Evolutionary conservation across 1,139 yeast species (phyloP), one percentile per base, ranked within the genome.

Genomic region (Blastobotrys ciferrii): DNA sequence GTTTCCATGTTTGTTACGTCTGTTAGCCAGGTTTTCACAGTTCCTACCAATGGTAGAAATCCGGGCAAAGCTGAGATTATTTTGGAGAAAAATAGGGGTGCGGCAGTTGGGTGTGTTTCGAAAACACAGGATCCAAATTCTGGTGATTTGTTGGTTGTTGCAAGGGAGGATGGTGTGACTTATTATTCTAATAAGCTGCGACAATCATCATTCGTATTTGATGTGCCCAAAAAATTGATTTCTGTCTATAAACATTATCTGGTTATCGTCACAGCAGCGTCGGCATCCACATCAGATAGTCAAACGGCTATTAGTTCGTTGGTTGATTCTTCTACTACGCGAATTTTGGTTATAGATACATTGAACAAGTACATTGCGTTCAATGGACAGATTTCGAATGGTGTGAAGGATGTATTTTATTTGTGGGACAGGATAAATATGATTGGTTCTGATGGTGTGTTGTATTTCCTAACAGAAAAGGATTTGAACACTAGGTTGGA

Each of bases 1-100:
- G 42, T 67, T 39, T 58, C 68, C 4, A 61, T 84, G 18, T 86
- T 77, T 61, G 80, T 84, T 31, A 74, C 86, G 1, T 81, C 95
- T 1, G 82, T 95, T 0, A 78, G 84, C 20, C 82, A 77, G 56
- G 76, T 89, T 1, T 64, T 88, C 46, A 78, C 91, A 0, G 80
- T 88, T n/a, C 75, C 83, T 5, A 88, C 96, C 1, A 76, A 83
- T 0, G 95, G 96, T 0, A 74, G 87, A 56, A 85, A 86, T 62
- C 82, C 80, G 50, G 86, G 91, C 0, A 77, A 78, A 50, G 84
- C 88, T 0, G 81, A 80, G 33, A 69, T 76, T 18, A 64, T 85
- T 0, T 69, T 92, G 30, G 91, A 89, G 31, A 74, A 74, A 17
- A 66, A 68, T 33, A 63, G 70, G 7, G 98, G 98, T 1, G 85